Evolutionary conservation across 2,329 filamentous ascomycete genomes (phyloP).

Genomic region (Colletotrichum tropicicola): DNA sequence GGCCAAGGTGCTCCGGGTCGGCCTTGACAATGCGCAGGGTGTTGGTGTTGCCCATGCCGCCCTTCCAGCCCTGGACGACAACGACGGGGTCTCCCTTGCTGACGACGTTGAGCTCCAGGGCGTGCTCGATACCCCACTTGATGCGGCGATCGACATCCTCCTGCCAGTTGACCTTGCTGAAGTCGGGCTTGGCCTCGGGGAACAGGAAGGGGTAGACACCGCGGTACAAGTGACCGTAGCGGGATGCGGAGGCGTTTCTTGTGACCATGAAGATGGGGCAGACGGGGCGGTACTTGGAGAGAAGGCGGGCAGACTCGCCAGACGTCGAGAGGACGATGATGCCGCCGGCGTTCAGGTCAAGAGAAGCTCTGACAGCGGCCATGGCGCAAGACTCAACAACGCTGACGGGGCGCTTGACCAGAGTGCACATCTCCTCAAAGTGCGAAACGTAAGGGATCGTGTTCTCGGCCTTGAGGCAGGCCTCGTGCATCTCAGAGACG

Average conservation of each 20-base stretch:
- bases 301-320: constrained; percentile 90
- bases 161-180: constrained; percentile 93
- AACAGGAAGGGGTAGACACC: constrained; percentile 98
- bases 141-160: constrained; percentile 98
- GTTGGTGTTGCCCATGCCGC: constrained; percentile 92
- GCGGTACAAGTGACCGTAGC: constrained; percentile 95
- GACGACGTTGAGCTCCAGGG: constrained; percentile 82
- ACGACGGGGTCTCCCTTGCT: constrained; percentile 78
- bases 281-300: constrained; percentile 98
- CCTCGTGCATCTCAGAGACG: constrained; percentile 97
- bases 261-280: constrained; percentile 99
- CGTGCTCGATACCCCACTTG: constrained; percentile 94
- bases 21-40: constrained; percentile 74
- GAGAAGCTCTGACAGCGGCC: constrained; percentile 92
- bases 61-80: constrained; percentile 91
- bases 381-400: constrained; percentile 96
- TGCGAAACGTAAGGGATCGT: constrained; percentile 96
- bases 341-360: constrained; percentile 95
- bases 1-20: constrained; percentile 65
- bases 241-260: constrained; percentile 81
- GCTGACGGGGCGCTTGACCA: constrained; percentile 83
- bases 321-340: constrained; percentile 97
- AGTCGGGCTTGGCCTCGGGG: constrained; percentile 93
- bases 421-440: constrained; percentile 91
- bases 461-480: constrained; percentile 95